Evolutionary conservation across 331 rosid species (phyloP).

Genomic region (Ulmus americana): DNA sequence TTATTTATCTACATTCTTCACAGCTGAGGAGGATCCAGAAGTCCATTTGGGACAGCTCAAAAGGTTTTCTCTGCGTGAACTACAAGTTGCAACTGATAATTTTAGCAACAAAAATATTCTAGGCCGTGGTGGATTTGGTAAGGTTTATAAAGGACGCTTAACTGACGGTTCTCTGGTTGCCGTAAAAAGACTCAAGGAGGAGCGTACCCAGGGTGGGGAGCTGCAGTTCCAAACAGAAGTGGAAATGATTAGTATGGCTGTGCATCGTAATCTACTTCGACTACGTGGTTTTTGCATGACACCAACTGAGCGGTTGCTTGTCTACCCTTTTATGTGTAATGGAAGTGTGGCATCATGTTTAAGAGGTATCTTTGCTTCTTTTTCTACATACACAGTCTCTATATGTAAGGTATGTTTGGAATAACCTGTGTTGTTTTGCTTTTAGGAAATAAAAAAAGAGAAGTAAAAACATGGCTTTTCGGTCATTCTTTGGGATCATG

Average conservation of each 20-base stretch:
- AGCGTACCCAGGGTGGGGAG: slow-evolving; percentile 77
- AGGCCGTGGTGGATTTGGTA: slow-evolving; percentile 91
- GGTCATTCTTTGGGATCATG: too few species aligned
- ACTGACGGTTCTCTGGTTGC: slow-evolving; percentile 77
- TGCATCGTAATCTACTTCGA: slow-evolving; percentile 86
- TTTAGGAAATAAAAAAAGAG: too few species aligned
- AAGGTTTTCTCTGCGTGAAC: slow-evolving; percentile 82
- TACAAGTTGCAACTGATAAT: slow-evolving; percentile 81
- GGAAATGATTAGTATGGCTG: slow-evolving; percentile 92
- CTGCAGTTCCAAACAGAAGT: slow-evolving; percentile 92
- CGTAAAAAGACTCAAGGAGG: slow-evolving; percentile 88
- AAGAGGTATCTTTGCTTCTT: slow-evolving; percentile 46
- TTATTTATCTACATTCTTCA: slow-evolving; percentile 18
- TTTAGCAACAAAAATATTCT: slow-evolving; percentile 69
- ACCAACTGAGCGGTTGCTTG: slow-evolving; percentile 83
- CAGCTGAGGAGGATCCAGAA: slow-evolving; percentile 95
- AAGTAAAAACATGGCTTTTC: too few species aligned
- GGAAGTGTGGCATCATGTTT: slow-evolving; percentile 94
- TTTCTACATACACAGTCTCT: too few species aligned
- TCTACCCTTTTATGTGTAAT: slow-evolving; percentile 75
- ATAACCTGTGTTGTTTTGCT: too few species aligned
- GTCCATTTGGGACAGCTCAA: slow-evolving; percentile 90
- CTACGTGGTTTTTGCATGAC: slow-evolving; percentile 88
- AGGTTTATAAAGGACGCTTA: slow-evolving; percentile 81
- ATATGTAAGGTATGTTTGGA: too few species aligned